A percentile compares a stretch with the other conserved stretches of the same genome.
Conservation (phyloP, 805 yeast genomes). For the Candida sonorensis region DNA sequence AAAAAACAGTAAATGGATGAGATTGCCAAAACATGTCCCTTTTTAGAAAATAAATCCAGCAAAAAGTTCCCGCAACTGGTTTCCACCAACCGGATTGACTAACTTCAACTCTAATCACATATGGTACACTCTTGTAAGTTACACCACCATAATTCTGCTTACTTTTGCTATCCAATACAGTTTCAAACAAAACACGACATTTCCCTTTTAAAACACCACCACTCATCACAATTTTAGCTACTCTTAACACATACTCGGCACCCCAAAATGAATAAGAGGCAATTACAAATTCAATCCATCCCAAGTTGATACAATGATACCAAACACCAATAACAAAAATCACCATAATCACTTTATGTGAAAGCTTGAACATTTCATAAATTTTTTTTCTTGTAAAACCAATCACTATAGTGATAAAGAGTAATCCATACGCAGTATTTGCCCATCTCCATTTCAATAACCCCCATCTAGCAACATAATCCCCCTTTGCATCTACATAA, state of each 20-base stretch:
- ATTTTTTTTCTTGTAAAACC: slow-evolving; percentile 29
- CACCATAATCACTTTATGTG: slow-evolving; percentile 36
- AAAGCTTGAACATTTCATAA: slow-evolving; percentile 40
- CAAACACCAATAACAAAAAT: slow-evolving; percentile 38
- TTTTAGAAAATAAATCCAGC: slow-evolving; percentile 45
- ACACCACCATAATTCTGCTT: slow-evolving; percentile 2
- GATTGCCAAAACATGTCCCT: slow-evolving; percentile 53
- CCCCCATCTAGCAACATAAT: slow-evolving; percentile 31
- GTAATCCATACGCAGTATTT: slow-evolving; percentile 27
- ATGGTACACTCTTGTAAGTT: slow-evolving; percentile 10
- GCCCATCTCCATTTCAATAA: slow-evolving; percentile 39
- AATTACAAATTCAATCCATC: slow-evolving; percentile 46
- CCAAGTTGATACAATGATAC: slow-evolving; percentile 40
- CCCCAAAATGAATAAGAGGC: slow-evolving; percentile 63
- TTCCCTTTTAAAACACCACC: slow-evolving; percentile 54
- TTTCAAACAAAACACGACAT: slow-evolving; percentile 27
- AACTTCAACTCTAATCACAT: slow-evolving; percentile 43
- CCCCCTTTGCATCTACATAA: slow-evolving; percentile 29
- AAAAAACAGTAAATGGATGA: slow-evolving; percentile 58
- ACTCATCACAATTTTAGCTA: slow-evolving; percentile 46
- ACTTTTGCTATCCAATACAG: slow-evolving; percentile 1
- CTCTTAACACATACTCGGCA: slow-evolving; percentile 54
- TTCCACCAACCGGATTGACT: slow-evolving; percentile 50
- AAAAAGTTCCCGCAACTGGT: slow-evolving; percentile 55
- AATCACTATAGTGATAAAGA: slow-evolving; percentile 22